Conservation (phyloP, 164 flowering plant species). For the Vitis riparia region DNA sequence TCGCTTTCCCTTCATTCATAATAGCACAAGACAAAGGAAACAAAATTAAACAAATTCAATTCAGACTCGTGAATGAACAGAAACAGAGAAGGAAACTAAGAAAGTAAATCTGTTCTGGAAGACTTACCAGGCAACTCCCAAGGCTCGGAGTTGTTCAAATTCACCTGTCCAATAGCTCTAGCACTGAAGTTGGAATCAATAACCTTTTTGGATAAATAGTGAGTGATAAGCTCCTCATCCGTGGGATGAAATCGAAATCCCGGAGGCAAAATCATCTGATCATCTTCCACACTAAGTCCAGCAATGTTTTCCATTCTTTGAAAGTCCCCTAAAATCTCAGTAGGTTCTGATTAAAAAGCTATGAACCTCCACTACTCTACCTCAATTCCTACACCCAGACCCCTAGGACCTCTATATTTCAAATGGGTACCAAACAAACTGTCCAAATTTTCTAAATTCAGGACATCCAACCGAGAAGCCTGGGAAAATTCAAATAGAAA, state of each 20-base stretch:
- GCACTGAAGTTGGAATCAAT: slow-evolving; percentile 48
- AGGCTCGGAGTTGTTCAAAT: slow-evolving; percentile 94
- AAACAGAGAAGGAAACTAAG: neutral
- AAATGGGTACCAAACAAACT: slow-evolving; percentile 16
- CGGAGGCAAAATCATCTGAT: slow-evolving; percentile 75
- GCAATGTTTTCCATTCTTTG: slow-evolving; percentile 40
- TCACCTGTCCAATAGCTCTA: slow-evolving; percentile 83
- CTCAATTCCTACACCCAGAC: neutral
- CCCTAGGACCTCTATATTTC: neutral
- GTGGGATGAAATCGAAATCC: slow-evolving; percentile 95
- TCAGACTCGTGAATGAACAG: neutral
- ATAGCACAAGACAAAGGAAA: neutral
- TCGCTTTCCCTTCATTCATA: slow-evolving; percentile 68
- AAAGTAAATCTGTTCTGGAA: neutral
- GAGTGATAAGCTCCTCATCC: slow-evolving; percentile 87
- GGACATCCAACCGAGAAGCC: neutral
- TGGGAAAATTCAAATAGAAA: slow-evolving; percentile 6
- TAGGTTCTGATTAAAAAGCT: neutral
- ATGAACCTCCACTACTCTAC: neutral
- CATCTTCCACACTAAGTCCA: slow-evolving; percentile 37
- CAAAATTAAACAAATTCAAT: neutral
- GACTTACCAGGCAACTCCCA: slow-evolving; percentile 91
- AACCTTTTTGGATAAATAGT: slow-evolving; percentile 71
- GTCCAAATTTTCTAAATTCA: neutral
- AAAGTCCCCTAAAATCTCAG: neutral